Base-by-base conservation (phyloP, 371 early-diverging fungal genomes). In the Mucor indicus region DNA sequence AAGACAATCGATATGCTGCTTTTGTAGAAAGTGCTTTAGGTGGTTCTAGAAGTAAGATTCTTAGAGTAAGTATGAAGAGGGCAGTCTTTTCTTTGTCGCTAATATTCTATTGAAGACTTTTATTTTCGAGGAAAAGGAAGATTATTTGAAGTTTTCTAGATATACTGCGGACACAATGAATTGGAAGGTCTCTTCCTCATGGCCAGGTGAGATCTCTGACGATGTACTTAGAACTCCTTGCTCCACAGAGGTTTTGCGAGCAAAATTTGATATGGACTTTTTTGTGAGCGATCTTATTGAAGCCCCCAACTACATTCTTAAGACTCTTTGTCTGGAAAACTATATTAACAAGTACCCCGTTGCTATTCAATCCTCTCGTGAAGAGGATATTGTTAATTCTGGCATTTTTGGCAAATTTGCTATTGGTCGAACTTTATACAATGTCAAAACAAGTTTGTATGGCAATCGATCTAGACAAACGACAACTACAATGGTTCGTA, bases 221-320 rank as follows among this genome's bases (percentile, higher is more conserved):
- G 50, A 67, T 12, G 44, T 57, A 1, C 77, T 79, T 38, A 38
- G 25, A 1, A 48, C 77, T 1, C 85, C 82, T 4, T 51, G 77
- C 15, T 40, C 78, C 1, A 31, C 50, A 8, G 65, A 67, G 17
- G 60, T 72, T 30, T 60, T 70, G 17, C 51, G 38, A 7, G 33
- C 50, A 6, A 50, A 17, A 6, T 68, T 73, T 41, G 90, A 89
- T 2, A 85, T 97, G 61, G 87, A 87, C 19, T 77, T 87, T 37
- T 91, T 81, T 51, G 55, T 85, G 13, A 55, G 82, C 19, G 87
- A 93, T 50, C 71, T 85, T 12, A 40, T 97, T n/a, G 86, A 87
- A 16, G 92, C 86, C 0, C 92, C 92, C 3, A 64, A 69, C 0
- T 69, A 78, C 4, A 66, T 94, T 1, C 48, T 89, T 22, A 76